Evolutionary conservation across 805 yeast species (phyloP), one percentile per base, ranked within the genome.

Genomic region (Barnettozyma botsteinii): DNA sequence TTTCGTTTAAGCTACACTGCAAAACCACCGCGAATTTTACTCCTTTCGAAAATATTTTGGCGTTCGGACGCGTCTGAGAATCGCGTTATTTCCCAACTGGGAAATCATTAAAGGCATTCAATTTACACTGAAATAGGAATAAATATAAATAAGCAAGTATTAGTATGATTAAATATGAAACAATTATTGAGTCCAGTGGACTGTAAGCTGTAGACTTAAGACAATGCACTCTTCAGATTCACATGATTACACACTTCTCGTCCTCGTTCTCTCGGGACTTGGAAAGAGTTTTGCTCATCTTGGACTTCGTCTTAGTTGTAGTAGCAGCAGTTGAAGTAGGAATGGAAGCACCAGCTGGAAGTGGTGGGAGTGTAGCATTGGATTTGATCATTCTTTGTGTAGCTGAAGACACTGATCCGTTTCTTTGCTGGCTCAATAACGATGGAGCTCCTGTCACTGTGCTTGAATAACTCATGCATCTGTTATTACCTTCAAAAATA

Each of bases 211-310:
- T 10, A 10, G n/a, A 10, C n/a, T 25, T 25, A n/a, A 25, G 8
- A 5, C n/a, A 8, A 12, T 10, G 5, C 14, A 10, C 28, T 13
- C 8, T 27, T 8, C 6, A 4, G 6, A 6, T 5, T 37, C n/a
- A 45, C 44, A 42, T 42, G 2, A 45, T 35, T 7, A 35, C 38
- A 31, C 49, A 45, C 33, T 45, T 45, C 31, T 45, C 49, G 7
- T 42, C 47, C 6, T 36, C 39, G 10, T 33, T 37, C n/a, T 19
- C 35, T 5, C 21, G 9, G 2, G n/a, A n/a, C n/a, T 25, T 37
- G 5, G 26, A 31, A 2, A 22, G 26, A 9, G 12, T 20, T 18
- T 31, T 37, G 14, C 31, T 31, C n/a, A 25, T 12, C 17, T 25
- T 36, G 5, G 33, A 30, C 23, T 17, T 18, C 23, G n/a, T 21